Evolutionary conservation across 208 protist species (phyloP).

Genomic region (Crithidia mellificae): DNA sequence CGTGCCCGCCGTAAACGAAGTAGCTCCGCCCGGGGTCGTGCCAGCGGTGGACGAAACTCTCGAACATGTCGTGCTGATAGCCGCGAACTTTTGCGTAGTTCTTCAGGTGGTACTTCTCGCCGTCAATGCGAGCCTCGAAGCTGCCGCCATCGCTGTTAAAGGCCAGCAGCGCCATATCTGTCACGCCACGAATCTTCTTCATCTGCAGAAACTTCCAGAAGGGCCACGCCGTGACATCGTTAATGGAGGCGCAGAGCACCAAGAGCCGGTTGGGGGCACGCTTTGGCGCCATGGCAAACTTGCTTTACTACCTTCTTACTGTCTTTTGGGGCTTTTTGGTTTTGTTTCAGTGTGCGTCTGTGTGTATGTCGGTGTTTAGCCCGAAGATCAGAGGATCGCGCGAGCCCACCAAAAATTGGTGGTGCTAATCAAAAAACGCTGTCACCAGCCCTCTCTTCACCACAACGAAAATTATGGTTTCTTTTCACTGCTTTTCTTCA

Average conservation of each 20-base stretch:
- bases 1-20: slow-evolving; percentile 87
- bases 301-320: no score
- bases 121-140: slow-evolving; percentile 84
- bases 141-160: slow-evolving; percentile 88
- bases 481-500: no score
- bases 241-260: slow-evolving; percentile 80
- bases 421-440: no score
- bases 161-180: slow-evolving; percentile 78
- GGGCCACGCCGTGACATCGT: slow-evolving; percentile 84
- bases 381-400: no score
- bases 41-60: slow-evolving; percentile 60
- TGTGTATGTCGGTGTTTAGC: no score
- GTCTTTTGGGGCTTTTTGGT: no score
- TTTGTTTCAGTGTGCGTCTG: no score
- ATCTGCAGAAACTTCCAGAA: slow-evolving; percentile 91
- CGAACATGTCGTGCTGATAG: slow-evolving; percentile 74
- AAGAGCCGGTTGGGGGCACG: slow-evolving; percentile 57
- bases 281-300: slow-evolving; percentile 33
- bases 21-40: slow-evolving; percentile 76
- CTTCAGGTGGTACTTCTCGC: slow-evolving; percentile 63
- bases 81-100: slow-evolving; percentile 70
- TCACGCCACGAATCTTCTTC: slow-evolving; percentile 77
- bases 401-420: no score
- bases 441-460: no score
- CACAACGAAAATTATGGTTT: no score